These are phyloP conservation scores for Brassica napus DNA, from an alignment of 345 rosid genomes.

Conservation along the genomic window Da-Ae NC_063445.1:45643001-45643500, in stretches of 20 bases:
- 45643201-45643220: slow-evolving; percentile 46
- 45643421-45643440: slow-evolving; percentile 44
- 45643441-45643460: slow-evolving; percentile 40
- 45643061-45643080: background rate
- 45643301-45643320: slow-evolving; percentile 50
- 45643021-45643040: slow-evolving; percentile 10
- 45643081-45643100: slow-evolving; percentile 13
- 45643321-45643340: slow-evolving; percentile 60
- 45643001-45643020: slow-evolving; percentile 21
- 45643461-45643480: slow-evolving; percentile 55
- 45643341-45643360: slow-evolving; percentile 61
- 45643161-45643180: slow-evolving; percentile 48
- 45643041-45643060: slow-evolving; percentile 18
- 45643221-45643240: slow-evolving; percentile 46
- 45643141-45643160: slow-evolving; percentile 43
- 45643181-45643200: slow-evolving; percentile 47
- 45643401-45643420: slow-evolving; percentile 45
- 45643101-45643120: slow-evolving; percentile 49
- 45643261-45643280: slow-evolving; percentile 38
- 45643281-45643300: slow-evolving; percentile 48
- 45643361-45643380: slow-evolving; percentile 38
- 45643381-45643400: slow-evolving; percentile 43
- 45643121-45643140: slow-evolving; percentile 60
- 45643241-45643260: slow-evolving; percentile 42
- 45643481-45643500: slow-evolving; percentile 65